Percentiles rank a stretch among this genome's conserved stretches.
These are phyloP conservation scores for Coprinopsis strossmayeri DNA, from an alignment of 768 basidiomycete genomes.

Conservation along the genomic window DNA sequence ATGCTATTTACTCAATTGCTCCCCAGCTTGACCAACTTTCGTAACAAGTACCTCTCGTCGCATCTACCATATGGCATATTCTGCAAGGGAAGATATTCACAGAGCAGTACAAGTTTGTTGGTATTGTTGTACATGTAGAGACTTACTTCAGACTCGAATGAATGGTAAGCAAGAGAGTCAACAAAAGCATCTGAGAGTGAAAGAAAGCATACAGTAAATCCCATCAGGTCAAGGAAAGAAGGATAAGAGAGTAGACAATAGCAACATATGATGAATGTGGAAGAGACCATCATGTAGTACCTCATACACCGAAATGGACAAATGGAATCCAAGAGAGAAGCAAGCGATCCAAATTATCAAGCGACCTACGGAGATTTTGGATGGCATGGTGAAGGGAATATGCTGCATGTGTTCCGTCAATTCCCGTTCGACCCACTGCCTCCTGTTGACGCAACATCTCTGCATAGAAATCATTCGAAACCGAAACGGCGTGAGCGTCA, in stretches of 20 bases:
- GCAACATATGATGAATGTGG: too few species aligned
- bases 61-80: slow-evolving; percentile 57
- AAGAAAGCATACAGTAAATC: too few species aligned
- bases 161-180: too few species aligned
- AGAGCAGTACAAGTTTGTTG: too few species aligned
- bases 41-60: slow-evolving; percentile 59
- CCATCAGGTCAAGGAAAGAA: too few species aligned
- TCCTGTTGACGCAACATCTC: neutral
- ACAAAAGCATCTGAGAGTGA: too few species aligned
- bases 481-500: neutral
- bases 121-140: too few species aligned
- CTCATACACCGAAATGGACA: slow-evolving; percentile 5
- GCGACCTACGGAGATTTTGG: neutral
- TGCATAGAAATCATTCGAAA: slow-evolving; percentile 1
- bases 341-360: neutral
- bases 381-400: slow-evolving; percentile 1
- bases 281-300: too few species aligned
- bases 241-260: too few species aligned
- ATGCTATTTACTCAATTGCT: slow-evolving; percentile 55
- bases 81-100: too few species aligned
- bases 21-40: slow-evolving; percentile 55
- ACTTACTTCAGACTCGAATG: too few species aligned
- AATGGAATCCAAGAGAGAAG: slow-evolving; percentile 5
- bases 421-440: neutral
- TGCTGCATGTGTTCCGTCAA: neutral